Evolutionary conservation across 2,329 filamentous ascomycete genomes (phyloP).

Genomic region (Pseudogymnoascus sp.): DNA sequence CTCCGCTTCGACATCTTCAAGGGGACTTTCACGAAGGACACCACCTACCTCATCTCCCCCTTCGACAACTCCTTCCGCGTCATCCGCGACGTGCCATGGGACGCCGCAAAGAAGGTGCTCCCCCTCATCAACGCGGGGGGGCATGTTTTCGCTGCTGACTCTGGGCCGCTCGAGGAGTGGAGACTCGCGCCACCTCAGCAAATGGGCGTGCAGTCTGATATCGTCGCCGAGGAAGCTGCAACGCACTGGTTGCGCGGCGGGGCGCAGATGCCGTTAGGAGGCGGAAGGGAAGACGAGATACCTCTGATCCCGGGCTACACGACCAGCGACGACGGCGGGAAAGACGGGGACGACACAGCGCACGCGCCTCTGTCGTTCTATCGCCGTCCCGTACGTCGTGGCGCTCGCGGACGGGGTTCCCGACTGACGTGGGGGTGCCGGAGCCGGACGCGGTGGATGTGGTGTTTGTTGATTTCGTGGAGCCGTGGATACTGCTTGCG

Average conservation of each 20-base stretch:
- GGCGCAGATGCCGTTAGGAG: constrained; percentile 30
- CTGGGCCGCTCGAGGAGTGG: neutral
- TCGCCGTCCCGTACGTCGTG: constrained; percentile 72
- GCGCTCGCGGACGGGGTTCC: constrained; percentile 61
- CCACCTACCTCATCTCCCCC: constrained; percentile 78
- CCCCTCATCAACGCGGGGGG: constrained; percentile 49
- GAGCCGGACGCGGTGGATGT: constrained; percentile 75
- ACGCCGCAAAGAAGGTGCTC: constrained; percentile 64
- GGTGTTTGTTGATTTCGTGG: constrained; percentile 86
- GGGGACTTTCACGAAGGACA: constrained; percentile 82
- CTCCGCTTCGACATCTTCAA: constrained; percentile 95
- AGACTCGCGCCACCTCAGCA: constrained; percentile 28
- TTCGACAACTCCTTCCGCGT: constrained; percentile 75
- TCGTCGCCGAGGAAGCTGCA: neutral
- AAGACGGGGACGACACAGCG: constrained; percentile 83
- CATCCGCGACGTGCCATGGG: constrained; percentile 75
- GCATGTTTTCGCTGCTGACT: constrained; percentile 34
- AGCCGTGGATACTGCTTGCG: constrained; percentile 72
- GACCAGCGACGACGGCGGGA: constrained; percentile 75
- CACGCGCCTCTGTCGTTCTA: constrained; percentile 72
- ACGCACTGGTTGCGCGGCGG: constrained; percentile 18
- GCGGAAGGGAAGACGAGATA: constrained; percentile 23
- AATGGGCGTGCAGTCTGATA: constrained; percentile 18
- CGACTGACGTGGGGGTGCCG: constrained; percentile 30
- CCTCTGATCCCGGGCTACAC: constrained; percentile 69